A percentile compares a stretch with the other conserved stretches of the same genome.
Evolutionary conservation across 805 yeast species (phyloP).

Genomic region (Suhomyces prunicola): DNA sequence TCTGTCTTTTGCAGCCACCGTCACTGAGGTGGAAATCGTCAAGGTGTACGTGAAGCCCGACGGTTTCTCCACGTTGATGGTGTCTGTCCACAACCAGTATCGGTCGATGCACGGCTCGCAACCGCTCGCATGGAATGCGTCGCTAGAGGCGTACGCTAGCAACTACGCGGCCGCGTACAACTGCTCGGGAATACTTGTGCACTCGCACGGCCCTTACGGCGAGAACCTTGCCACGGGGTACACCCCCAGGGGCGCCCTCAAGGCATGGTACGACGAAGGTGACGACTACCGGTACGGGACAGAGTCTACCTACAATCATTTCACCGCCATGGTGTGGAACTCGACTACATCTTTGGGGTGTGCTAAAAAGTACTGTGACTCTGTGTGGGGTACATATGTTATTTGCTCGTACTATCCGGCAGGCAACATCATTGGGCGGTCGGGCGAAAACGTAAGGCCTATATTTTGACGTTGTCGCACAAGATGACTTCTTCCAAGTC

Average conservation of each 20-base stretch:
- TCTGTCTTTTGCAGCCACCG: not conserved
- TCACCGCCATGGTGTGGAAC: constrained; percentile 40
- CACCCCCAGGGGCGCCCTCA: constrained; percentile 28
- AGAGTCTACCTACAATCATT: constrained; percentile 32
- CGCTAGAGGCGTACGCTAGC: constrained; percentile 30
- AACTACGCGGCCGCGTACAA: constrained; percentile 29
- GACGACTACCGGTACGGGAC: constrained; percentile 24
- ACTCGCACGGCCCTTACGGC: constrained; percentile 36
- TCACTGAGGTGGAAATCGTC: constrained; percentile 3
- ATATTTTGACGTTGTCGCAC: constrained; percentile 19
- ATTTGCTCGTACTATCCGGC: constrained; percentile 36
- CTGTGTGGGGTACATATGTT: constrained; percentile 34
- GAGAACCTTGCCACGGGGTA: constrained; percentile 42
- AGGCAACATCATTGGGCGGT: constrained; percentile 28
- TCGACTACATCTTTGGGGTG: constrained; percentile 31
- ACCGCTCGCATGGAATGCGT: constrained; percentile 29
- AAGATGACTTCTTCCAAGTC: constrained; percentile 27
- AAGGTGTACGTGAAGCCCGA: not conserved
- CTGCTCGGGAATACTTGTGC: constrained; percentile 33
- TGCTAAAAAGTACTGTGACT: constrained; percentile 29
- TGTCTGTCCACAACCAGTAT: constrained; percentile 27
- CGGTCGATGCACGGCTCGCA: constrained; percentile 29
- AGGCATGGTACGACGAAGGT: constrained; percentile 43
- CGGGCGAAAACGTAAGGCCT: constrained; percentile 22
- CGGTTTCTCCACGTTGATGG: constrained; percentile 18